Evolutionary conservation across 2,329 filamentous ascomycete species (phyloP), one percentile per base, ranked within the genome.

Genomic region (Fusarium sp.): DNA sequence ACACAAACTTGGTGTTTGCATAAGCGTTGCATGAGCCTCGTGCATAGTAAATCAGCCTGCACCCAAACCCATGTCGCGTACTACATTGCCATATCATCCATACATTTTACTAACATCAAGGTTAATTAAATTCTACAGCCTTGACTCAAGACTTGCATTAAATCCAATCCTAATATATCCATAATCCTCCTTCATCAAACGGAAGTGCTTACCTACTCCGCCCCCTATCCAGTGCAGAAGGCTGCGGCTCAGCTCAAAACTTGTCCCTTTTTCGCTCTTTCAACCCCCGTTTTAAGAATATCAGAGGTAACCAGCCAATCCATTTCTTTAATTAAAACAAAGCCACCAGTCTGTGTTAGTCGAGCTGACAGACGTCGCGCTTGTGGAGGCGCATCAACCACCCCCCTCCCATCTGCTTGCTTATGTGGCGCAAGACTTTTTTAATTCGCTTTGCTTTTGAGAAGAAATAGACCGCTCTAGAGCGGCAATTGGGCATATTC

Each of bases 261-360:
- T 31, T 31, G 28, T 31, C 19, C 33, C 10, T 42, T 36, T 60
- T 47, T 42, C 24, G 22, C n/a, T 40, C 19, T 49, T 22, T 8
- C 22, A 31, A n/a, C n/a, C 66, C 66, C 66, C 66, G 62, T 58
- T 69, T 70, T 19, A 70, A 47, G 57, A 31, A 69, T 69, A 60
- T 40, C 31, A 15, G 6, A n/a, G 17, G 28, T 45, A 21, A 22
- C 33, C 28, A 34, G 14, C 33, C 28, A 34, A 19, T n/a, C 33
- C n/a, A 31, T 31, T 4, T 39, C 15, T 39, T 22, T 31, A 17
- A 31, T 31, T 19, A 19, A 39, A 39, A 39, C 10, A 13, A 21
- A 10, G 19, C 19, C 19, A 19, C 10, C 38, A 14, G 13, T 21
- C 22, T 11, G 10, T 31, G 21, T 57, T n/a, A n/a, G 22, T 36